Percentiles rank a stretch among this genome's conserved stretches.
Conservation (phyloP, 2,329 filamentous ascomycete species). For the Microdochium trichocladiopsis region DNA sequence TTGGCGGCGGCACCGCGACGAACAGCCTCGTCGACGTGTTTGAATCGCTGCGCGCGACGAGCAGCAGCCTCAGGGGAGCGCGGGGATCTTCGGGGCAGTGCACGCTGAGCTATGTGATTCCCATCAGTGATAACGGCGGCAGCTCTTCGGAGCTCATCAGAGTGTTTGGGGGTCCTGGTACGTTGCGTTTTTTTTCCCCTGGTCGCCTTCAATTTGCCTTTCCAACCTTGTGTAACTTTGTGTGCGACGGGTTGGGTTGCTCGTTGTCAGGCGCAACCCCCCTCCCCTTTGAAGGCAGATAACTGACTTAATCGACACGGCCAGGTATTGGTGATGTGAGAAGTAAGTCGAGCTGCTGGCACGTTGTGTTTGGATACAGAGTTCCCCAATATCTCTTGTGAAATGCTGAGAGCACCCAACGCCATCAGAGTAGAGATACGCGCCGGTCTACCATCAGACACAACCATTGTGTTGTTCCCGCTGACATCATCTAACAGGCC, state of each 20-base stretch:
- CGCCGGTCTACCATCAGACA: too few relatives aligned
- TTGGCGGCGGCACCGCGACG: slow-evolving; percentile 89
- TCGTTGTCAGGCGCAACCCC: too few relatives aligned
- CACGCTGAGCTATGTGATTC: slow-evolving; percentile 77
- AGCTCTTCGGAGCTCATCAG: slow-evolving; percentile 90
- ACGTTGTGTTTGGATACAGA: not conserved
- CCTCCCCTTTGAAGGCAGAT: too few relatives aligned
- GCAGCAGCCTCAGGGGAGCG: slow-evolving; percentile 19
- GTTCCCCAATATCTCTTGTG: too few relatives aligned
- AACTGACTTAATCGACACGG: not conserved
- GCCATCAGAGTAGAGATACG: too few relatives aligned
- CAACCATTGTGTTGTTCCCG: too few relatives aligned
- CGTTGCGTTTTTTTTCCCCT: slow-evolving; percentile 7
- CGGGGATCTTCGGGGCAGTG: slow-evolving; percentile 30
- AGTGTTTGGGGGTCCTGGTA: slow-evolving; percentile 89
- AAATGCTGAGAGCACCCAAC: too few relatives aligned
- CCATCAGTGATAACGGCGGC: slow-evolving; percentile 93
- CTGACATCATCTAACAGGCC: slow-evolving; percentile 44
- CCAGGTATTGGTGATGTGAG: slow-evolving; percentile 24
- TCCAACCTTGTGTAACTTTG: too few relatives aligned
- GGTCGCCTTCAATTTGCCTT: not conserved
- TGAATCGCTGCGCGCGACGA: slow-evolving; percentile 55
- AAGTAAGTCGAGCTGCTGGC: slow-evolving; percentile 12
- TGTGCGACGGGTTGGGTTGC: too few relatives aligned
- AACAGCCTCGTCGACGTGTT: slow-evolving; percentile 94